Conservation (phyloP, 2,329 filamentous ascomycete species). For the Beauveria sp. region DNA sequence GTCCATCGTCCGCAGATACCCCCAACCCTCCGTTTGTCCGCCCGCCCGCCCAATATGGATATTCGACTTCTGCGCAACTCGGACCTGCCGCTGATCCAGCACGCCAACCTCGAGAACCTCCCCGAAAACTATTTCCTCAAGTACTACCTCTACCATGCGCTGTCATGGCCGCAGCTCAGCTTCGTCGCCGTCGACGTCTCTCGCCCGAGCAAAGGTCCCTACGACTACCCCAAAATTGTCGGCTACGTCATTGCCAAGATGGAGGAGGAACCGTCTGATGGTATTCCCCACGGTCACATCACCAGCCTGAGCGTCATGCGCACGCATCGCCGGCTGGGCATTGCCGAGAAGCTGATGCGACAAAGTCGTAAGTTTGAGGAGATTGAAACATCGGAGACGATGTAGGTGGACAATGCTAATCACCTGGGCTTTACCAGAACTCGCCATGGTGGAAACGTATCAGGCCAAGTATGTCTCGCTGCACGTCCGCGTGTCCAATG, state of each 20-base stretch:
- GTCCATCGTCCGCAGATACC: not conserved
- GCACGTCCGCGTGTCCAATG: slow-evolving; percentile 91
- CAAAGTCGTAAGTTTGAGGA: slow-evolving; percentile 67
- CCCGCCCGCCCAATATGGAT: slow-evolving; percentile 53
- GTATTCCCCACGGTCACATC: slow-evolving; percentile 90
- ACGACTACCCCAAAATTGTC: slow-evolving; percentile 94
- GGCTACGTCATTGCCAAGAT: slow-evolving; percentile 99
- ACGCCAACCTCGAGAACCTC: slow-evolving; percentile 97
- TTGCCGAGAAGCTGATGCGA: slow-evolving; percentile 96
- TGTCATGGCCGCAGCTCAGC: slow-evolving; percentile 95
- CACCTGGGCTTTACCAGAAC: slow-evolving; percentile 17
- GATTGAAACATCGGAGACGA: not conserved
- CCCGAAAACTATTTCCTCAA: slow-evolving; percentile 99
- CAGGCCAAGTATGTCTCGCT: slow-evolving; percentile 87
- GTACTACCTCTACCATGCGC: slow-evolving; percentile 98
- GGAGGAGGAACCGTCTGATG: slow-evolving; percentile 93
- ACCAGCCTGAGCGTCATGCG: slow-evolving; percentile 93
- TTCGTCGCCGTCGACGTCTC: slow-evolving; percentile 93
- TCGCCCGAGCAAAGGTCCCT: slow-evolving; percentile 65
- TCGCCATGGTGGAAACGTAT: slow-evolving; percentile 95
- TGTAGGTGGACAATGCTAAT: not conserved
- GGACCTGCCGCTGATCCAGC: slow-evolving; percentile 88
- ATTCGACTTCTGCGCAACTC: slow-evolving; percentile 78
- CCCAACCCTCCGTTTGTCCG: not conserved
- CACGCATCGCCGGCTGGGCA: slow-evolving; percentile 81